Base-by-base conservation (phyloP, 2,329 filamentous ascomycete species). In the Fusarium miscanthi region DNA sequence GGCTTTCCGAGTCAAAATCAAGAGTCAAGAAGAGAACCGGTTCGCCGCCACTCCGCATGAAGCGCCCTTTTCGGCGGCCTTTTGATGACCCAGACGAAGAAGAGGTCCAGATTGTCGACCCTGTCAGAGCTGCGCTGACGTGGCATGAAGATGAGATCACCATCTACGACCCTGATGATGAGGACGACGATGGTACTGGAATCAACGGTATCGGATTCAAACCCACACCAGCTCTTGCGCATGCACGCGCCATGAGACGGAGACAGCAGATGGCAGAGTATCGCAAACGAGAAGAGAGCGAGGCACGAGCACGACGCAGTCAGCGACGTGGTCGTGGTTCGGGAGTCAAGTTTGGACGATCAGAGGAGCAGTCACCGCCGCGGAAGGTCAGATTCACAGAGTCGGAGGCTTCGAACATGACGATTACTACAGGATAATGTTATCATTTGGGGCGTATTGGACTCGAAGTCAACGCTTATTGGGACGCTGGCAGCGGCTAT, bases 131-230 rank as follows among this genome's bases (percentile, higher is more conserved):
- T 11, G 85, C 88, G 6, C 82, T 91, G 58, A 92, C 90, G 4
- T 92, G 90, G 90, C 89, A 89, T 74, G 89, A 91, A 71, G 87
- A 91, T 73, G 90, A 92, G 77, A 92, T 92, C 67, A 92, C 90
- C 4, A 84, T 91, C 33, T 90, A 91, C 78, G 87, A 91, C 73
- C 88, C 89, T 1, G 84, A 89, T 43, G 90, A 92, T 76, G 85
- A 87, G 69, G 90, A 92, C 70, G 90, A 92, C 75, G 90, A 92
- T 76, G 90, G 90, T 56, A 88, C 87, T 7, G 90, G 90, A 27
- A 89, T 92, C 76, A 91, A 92, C 77, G 90, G 90, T 9, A 89
- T 92, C 66, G 90, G 90, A 2, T 92, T 92, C 81, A 89, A 86
- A 74, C 90, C 90, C 5, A 91, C 89, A 0, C 84, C 89, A 10